Evolutionary conservation across 2,329 filamentous ascomycete species (phyloP), one percentile per base, ranked within the genome.

Genomic region (Sarocladium kiliense): DNA sequence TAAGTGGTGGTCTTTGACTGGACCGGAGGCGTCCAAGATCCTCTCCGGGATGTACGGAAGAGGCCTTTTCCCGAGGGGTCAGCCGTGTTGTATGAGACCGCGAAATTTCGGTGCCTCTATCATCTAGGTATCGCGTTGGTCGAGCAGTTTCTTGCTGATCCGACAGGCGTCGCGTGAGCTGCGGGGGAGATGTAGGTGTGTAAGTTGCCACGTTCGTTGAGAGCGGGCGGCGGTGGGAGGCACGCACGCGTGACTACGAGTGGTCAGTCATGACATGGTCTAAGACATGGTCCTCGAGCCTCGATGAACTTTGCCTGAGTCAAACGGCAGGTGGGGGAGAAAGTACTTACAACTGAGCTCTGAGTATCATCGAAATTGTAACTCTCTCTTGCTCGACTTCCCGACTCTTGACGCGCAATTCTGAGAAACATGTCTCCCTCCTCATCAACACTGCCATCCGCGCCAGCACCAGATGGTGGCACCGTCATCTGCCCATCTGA

Each of bases 341-440:
- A 34, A 18, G 45, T 36, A 78, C 78, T 76, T 73, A 82, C 79
- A 47, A 75, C 68, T 32, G 72, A 66, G 59, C 68, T 75, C 50
- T 71, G 69, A 37, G 61, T 63, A 53, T 68, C 68, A 23, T 68
- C 66, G 4, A 58, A 60, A 25, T 65, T 27, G 12, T 39, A 16
- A 16, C 50, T 41, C 67, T 68, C 6, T 70, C 68, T 53, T 18
- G 64, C 62, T 53, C 71, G 74, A 49, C 70, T 73, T 16, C 66
- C 62, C 14, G 74, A 60, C 58, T 83, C 80, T 57, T 84, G 79
- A 11, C 77, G 72, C 12, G 81, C 81, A 57, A 85, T 84, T 54
- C 73, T 77, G 57, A 85, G 74, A 59, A 84, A 85, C 39, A 84
- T 70, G 59, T 85, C 81, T 37, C 78, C 79, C 3, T 75, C 79